Evolutionary conservation across 208 protist species (phyloP).

Genomic region (Crithidia acanthocephali): DNA sequence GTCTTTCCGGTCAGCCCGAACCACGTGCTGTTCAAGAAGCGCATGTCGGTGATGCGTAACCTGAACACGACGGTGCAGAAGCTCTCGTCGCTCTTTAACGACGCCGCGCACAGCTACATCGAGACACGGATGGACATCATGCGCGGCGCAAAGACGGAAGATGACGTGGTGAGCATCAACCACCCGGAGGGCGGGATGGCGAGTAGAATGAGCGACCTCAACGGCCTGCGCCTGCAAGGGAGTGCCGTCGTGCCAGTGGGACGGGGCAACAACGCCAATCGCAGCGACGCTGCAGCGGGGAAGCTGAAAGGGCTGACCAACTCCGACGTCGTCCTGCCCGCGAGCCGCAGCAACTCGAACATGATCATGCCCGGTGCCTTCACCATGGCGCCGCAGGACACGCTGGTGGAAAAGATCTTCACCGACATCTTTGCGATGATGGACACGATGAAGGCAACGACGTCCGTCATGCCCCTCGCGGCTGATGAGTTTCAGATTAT

Average conservation of each 20-base stretch:
- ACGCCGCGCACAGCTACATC: conserved; percentile 46
- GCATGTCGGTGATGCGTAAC: conserved; percentile 46
- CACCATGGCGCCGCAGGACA: conserved; percentile 58
- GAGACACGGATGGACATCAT: conserved; percentile 7
- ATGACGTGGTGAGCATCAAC: conserved; percentile 24
- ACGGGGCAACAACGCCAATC: neutral
- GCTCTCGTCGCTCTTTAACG: conserved; percentile 54
- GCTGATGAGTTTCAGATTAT: conserved; percentile 68
- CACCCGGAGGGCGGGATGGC: neutral
- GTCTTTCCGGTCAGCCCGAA: conserved; percentile 77
- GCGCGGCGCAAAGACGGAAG: conserved; percentile 19
- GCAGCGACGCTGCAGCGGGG: conserved; percentile 2
- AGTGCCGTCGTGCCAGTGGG: neutral
- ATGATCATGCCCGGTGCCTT: conserved; percentile 43
- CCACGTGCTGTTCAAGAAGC: conserved; percentile 55
- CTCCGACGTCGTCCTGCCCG: neutral
- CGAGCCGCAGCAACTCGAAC: neutral
- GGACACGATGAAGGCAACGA: conserved; percentile 48
- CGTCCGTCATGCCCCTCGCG: conserved; percentile 66
- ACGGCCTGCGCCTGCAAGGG: neutral
- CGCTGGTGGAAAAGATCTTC: conserved; percentile 46
- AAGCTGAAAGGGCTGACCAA: conserved; percentile 3
- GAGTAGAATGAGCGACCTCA: neutral
- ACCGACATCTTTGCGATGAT: conserved; percentile 46
- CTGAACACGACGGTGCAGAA: conserved; percentile 50